A percentile compares a stretch with the other conserved stretches of the same genome.
phyloP scores from a whole-genome alignment of 2,329 filamentous ascomycete genomes.

The Raffaelea arxii region DNA sequence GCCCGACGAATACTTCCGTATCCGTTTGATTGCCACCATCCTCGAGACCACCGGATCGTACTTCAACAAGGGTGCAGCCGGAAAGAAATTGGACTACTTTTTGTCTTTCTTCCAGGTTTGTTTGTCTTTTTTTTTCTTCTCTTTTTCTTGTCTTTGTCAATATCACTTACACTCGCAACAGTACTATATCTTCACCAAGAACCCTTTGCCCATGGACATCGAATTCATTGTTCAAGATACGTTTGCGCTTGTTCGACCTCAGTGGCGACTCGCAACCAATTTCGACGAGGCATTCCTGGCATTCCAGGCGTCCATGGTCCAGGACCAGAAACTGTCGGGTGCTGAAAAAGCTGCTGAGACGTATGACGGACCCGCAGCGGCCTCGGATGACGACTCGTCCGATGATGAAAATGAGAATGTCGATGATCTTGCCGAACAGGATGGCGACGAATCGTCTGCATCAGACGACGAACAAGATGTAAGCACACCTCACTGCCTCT shows the following conservation, averaged over 20 bases:
- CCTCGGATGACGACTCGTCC: conserved; percentile 57
- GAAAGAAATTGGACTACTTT: conserved; percentile 97
- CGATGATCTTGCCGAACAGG: conserved; percentile 52
- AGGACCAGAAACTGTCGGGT: conserved; percentile 77
- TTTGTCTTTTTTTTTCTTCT: conserved; percentile 1
- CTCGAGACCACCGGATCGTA: conserved; percentile 94
- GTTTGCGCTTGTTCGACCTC: conserved; percentile 72
- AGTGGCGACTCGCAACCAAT: conserved; percentile 81
- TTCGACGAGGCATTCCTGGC: conserved; percentile 73
- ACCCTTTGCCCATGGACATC: conserved; percentile 86
- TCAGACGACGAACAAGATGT: conserved; percentile 54
- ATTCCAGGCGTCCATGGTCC: conserved; percentile 79
- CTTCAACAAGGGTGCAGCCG: conserved; percentile 85
- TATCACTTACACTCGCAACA: conserved; percentile 19
- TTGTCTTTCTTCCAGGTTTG: conserved; percentile 80
- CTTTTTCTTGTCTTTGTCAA: background rate
- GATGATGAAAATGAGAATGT: conserved; percentile 67
- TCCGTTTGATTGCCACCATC: conserved; percentile 79
- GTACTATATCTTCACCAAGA: conserved; percentile 91
- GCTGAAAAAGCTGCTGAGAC: conserved; percentile 58
- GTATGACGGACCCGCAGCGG: conserved; percentile 7
- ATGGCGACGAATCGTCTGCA: conserved; percentile 46
- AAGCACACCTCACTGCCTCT: too few relatives aligned
- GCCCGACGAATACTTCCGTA: conserved; percentile 92
- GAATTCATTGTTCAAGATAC: conserved; percentile 95